Evolutionary conservation across 2,329 filamentous ascomycete species (phyloP).

Genomic region (Grosmannia serpens): DNA sequence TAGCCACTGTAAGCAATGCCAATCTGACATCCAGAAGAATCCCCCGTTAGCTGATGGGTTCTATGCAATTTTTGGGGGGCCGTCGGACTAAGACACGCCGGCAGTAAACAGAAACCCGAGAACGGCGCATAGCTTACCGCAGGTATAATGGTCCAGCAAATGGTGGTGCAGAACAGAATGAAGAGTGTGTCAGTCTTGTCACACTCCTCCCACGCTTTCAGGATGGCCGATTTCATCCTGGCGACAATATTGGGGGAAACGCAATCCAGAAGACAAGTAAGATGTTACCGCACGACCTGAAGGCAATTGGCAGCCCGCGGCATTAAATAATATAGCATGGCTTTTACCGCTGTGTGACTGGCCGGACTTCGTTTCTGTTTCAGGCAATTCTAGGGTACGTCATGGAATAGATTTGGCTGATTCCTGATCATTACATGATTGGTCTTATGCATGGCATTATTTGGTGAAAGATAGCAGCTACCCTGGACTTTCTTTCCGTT

Average conservation of each 20-base stretch:
- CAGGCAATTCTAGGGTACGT: background rate
- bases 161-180: constrained; percentile 5
- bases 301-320: background rate
- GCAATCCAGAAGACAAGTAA: too few relatives aligned
- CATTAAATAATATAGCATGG: background rate
- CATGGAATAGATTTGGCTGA: background rate
- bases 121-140: background rate
- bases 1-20: constrained; percentile 9
- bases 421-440: background rate
- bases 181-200: constrained; percentile 6
- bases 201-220: constrained; percentile 4
- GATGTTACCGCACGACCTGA: too few relatives aligned
- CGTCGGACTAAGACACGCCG: background rate
- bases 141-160: constrained; percentile 8
- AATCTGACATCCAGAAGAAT: background rate
- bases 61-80: too few relatives aligned
- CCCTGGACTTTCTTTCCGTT: background rate
- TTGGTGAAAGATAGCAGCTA: background rate
- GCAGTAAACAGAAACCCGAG: too few relatives aligned
- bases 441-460: background rate
- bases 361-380: background rate
- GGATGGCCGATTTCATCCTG: background rate
- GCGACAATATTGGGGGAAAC: background rate
- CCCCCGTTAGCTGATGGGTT: background rate
- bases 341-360: too few relatives aligned